phyloP scores from a whole-genome alignment of 352 stramenopile genomes.

The Globisporangium splendens region DNA sequence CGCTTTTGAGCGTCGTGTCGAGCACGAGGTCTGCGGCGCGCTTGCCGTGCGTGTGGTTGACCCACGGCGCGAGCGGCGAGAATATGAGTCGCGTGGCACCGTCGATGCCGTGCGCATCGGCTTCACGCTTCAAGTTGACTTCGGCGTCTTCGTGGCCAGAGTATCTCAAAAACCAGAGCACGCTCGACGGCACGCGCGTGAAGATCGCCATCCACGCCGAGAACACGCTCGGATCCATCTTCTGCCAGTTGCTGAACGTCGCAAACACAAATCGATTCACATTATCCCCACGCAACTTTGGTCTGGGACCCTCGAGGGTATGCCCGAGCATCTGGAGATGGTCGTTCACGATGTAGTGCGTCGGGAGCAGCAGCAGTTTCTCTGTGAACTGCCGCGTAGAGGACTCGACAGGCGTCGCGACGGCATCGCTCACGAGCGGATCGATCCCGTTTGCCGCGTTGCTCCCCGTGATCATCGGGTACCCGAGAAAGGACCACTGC shows the following conservation, averaged over 20 bases:
- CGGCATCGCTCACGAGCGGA: slow-evolving; percentile 58
- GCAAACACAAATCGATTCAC: slow-evolving; percentile 82
- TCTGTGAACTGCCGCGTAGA: slow-evolving; percentile 49
- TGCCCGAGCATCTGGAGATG: slow-evolving; percentile 75
- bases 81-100: slow-evolving; percentile 55
- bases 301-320: slow-evolving; percentile 28
- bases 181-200: slow-evolving; percentile 47
- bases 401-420: slow-evolving; percentile 46
- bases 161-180: slow-evolving; percentile 81
- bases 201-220: slow-evolving; percentile 80
- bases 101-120: slow-evolving; percentile 47
- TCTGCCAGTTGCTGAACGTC: slow-evolving; percentile 87
- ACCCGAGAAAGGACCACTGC: slow-evolving; percentile 75
- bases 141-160: slow-evolving; percentile 41
- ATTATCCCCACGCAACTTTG: slow-evolving; percentile 21
- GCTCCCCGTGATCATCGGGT: slow-evolving; percentile 65
- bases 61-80: slow-evolving; percentile 55
- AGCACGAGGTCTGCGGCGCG: slow-evolving; percentile 68
- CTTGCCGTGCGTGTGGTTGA: slow-evolving; percentile 77
- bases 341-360: slow-evolving; percentile 83
- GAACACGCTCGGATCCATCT: slow-evolving; percentile 79
- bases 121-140: slow-evolving; percentile 45
- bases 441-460: slow-evolving; percentile 37
- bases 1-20: slow-evolving; percentile 83
- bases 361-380: slow-evolving; percentile 66